phyloP scores from a whole-genome alignment of 208 protist genomes.

The Acanthamoeba lenticulata region DNA sequence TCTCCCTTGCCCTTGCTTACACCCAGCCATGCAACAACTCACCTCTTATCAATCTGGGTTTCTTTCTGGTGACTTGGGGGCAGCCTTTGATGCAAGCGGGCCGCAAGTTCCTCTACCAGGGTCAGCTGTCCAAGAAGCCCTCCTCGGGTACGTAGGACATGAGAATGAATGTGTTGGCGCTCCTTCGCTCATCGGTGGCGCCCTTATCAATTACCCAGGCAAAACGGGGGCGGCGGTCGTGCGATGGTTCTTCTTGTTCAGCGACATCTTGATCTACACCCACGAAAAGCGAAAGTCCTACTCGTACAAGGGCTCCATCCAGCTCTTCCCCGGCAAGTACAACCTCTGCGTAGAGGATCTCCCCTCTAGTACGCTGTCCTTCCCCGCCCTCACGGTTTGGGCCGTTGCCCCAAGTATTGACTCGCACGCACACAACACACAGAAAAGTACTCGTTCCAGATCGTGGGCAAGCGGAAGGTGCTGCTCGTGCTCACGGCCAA shows the following conservation, averaged over 20 bases:
- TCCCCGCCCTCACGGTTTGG: background rate
- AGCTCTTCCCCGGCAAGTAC: constrained; percentile 15
- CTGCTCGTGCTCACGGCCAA: background rate
- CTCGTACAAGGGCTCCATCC: background rate
- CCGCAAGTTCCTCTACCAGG: background rate
- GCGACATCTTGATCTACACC: background rate
- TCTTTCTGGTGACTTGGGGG: background rate
- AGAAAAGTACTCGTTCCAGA: background rate
- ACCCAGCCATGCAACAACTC: background rate
- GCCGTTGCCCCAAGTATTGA: background rate
- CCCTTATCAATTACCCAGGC: background rate
- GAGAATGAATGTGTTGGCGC: background rate
- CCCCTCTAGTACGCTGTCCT: background rate
- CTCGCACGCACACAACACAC: background rate
- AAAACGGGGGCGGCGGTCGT: background rate
- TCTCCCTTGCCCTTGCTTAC: too few species aligned
- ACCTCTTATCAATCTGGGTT: background rate
- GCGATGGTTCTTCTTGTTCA: background rate
- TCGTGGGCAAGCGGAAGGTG: background rate
- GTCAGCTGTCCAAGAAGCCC: background rate
- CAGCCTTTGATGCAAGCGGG: background rate
- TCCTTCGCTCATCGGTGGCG: background rate
- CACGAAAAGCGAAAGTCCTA: background rate
- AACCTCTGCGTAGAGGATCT: background rate
- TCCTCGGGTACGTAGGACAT: background rate